Conservation (phyloP, 495 filamentous ascomycete species). For the Trichodelitschia bisporula region DNA sequence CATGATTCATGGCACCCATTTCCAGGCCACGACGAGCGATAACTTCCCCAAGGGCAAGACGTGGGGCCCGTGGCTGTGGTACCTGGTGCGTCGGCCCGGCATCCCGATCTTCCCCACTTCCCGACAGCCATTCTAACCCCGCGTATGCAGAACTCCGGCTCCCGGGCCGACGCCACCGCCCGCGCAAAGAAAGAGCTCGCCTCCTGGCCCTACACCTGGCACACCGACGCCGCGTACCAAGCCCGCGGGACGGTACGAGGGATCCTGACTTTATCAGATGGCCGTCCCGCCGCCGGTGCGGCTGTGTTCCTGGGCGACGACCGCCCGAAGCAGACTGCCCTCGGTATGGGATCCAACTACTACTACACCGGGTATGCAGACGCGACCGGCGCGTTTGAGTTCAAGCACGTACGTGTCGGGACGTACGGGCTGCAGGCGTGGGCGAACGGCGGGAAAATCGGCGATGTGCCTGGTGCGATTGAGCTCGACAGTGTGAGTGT, state of each 20-base stretch:
- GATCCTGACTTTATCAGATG: background rate
- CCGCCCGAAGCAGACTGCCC: slow-evolving; percentile 10
- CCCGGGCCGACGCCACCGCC: background rate
- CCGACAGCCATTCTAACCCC: too few species aligned
- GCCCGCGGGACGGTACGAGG: background rate
- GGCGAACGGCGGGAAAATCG: slow-evolving; percentile 16
- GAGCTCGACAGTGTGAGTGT: slow-evolving; percentile 14
- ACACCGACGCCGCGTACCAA: background rate
- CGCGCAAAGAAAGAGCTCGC: background rate
- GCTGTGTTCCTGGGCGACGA: slow-evolving; percentile 9
- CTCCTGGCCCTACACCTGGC: background rate
- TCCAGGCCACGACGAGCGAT: background rate
- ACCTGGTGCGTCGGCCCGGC: too few species aligned
- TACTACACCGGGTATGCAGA: slow-evolving; percentile 19
- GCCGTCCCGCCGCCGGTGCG: background rate
- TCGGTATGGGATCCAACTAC: slow-evolving; percentile 17
- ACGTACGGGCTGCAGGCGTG: slow-evolving; percentile 19
- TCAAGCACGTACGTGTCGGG: slow-evolving; percentile 15
- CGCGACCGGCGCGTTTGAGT: slow-evolving; percentile 12
- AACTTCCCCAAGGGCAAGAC: background rate
- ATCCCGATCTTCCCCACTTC: too few species aligned
- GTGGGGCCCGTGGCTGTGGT: background rate
- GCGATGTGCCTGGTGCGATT: slow-evolving; percentile 15
- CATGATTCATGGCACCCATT: background rate
- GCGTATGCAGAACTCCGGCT: background rate